phyloP scores from a whole-genome alignment of 169 alveolate genomes.

The Eimeria praecox region DNA sequence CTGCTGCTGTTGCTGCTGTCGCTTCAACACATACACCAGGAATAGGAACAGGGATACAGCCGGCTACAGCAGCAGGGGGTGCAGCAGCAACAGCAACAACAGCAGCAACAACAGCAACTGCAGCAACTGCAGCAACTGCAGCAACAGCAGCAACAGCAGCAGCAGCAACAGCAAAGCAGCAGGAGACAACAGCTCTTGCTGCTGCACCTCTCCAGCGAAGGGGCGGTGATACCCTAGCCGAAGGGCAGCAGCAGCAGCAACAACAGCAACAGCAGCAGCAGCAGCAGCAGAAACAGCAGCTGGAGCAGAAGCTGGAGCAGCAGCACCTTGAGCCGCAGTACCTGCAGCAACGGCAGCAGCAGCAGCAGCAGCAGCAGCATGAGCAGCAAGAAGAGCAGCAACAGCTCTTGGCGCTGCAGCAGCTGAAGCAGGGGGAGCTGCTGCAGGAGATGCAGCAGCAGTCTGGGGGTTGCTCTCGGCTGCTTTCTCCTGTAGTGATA shows the following conservation, averaged over 20 bases:
- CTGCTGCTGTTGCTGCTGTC: slow-evolving; percentile 35
- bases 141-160: not conserved
- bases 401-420: not conserved
- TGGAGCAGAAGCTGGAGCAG: too few relatives aligned
- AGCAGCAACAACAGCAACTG: not conserved
- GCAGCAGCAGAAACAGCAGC: too few relatives aligned
- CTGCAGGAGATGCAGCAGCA: not conserved
- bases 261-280: too few relatives aligned
- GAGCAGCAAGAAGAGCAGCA: not conserved
- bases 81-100: not conserved
- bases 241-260: too few relatives aligned
- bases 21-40: not conserved
- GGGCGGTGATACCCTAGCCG: too few relatives aligned
- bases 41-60: not conserved
- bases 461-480: not conserved
- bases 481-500: not conserved
- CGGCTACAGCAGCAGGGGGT: not conserved
- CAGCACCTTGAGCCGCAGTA: not conserved
- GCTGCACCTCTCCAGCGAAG: too few relatives aligned
- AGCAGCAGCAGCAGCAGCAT: not conserved
- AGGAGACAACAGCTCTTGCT: not conserved
- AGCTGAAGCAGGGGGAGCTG: not conserved
- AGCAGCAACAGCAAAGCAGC: not conserved
- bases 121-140: not conserved
- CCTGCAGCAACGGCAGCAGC: not conserved